Conservation (phyloP, 176 grass and related monocot species). For the Themeda triandra region DNA sequence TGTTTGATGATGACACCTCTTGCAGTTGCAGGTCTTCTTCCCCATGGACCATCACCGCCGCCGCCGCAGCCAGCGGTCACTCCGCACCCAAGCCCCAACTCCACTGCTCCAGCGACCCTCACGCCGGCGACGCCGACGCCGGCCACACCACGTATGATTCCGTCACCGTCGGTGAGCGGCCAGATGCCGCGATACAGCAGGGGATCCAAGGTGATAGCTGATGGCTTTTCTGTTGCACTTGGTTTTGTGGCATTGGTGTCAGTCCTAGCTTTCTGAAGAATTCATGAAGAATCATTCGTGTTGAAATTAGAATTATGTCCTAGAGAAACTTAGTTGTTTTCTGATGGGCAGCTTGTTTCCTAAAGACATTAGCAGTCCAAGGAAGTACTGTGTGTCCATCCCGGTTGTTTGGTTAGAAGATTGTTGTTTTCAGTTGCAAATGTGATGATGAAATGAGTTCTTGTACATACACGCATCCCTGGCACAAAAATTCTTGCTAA, state of each 20-base stretch:
- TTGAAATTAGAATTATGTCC: background rate
- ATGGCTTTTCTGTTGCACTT: conserved; percentile 13
- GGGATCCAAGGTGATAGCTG: conserved; percentile 30
- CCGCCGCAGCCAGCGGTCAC: conserved; percentile 10
- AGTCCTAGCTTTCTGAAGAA: conserved; percentile 38
- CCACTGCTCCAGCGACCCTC: conserved; percentile 14
- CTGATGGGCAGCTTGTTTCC: background rate
- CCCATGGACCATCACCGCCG: conserved; percentile 7
- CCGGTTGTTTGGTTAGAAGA: background rate
- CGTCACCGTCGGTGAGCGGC: conserved; percentile 41
- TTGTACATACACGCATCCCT: background rate
- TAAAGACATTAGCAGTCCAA: background rate
- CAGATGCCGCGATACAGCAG: conserved; percentile 45
- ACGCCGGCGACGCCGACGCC: conserved; percentile 7
- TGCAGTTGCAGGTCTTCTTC: conserved; percentile 28
- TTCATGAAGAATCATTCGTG: too few relatives aligned
- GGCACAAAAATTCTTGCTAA: background rate
- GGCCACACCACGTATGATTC: conserved; percentile 7
- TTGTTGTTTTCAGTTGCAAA: background rate
- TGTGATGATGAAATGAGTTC: background rate
- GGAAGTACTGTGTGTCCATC: background rate
- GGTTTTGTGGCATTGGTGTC: conserved; percentile 31
- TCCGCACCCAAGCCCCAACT: conserved; percentile 5
- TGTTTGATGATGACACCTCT: background rate
- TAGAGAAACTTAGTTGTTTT: conserved; percentile 10